Evolutionary conservation across 805 yeast species (phyloP), one percentile per base, ranked within the genome.

Genomic region (Schwanniomyces polymorphus): DNA sequence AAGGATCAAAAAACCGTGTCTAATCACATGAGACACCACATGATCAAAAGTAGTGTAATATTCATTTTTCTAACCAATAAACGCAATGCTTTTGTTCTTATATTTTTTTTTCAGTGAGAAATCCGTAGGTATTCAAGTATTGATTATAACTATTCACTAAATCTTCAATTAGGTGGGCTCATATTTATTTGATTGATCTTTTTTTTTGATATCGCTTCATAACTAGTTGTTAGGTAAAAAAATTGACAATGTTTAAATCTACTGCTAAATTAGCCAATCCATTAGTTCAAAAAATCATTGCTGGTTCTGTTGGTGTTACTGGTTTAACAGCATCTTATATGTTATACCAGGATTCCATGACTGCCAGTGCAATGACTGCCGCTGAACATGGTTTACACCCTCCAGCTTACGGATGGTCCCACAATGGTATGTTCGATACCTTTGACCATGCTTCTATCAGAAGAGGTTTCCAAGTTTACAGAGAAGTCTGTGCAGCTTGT

Each of bases 341-440:
- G 62, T 76, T 88, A 64, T 90, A 90, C 75, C 82, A 88, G 63
- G 96, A 90, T 69, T 79, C 91, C 27, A 81, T 84, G 70, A 84
- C 90, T 53, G 97, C 97, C 49, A 84, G 81, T 63, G 98, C 98
- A 64, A 88, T 92, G 96, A 91, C 99, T 47, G 95, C 94, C 57
- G 97, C 98, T 58, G 99, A 94, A 77, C 98, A 94, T 75, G 99
- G 99, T 59, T 81, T 94, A 67, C 99, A 94, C 72, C 86, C 99
- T 31, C 97, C 98, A 54, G 84, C 84, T 49, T 91, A 79, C 70
- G 86, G 83, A 47, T 94, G 98, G 98, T 80, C 97, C 38, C 98
- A 92, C 75, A 84, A 81, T 63, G 97, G 97, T 58, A 87, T 90
- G 85, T 81, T 91, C 59, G 85, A 84, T 59, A 79, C 96, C 46